Evolutionary conservation across 768 basidiomycete genomes (phyloP).

Genomic region (Panus rudis): DNA sequence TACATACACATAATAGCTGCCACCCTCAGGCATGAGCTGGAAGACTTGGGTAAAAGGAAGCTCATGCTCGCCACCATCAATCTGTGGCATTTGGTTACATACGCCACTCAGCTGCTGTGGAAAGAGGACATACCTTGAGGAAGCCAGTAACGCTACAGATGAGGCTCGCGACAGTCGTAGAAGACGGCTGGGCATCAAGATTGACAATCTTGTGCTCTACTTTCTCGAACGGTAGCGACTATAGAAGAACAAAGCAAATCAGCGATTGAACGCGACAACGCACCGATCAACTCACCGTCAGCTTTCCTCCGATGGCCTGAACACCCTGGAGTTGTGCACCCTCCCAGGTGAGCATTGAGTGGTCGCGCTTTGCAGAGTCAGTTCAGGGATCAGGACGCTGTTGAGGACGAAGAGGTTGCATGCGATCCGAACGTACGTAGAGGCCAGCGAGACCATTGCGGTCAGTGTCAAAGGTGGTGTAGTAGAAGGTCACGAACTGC

Average conservation of each 20-base stretch:
- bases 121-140: conserved; percentile 49
- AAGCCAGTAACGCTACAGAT: conserved; percentile 88
- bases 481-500: conserved; percentile 82
- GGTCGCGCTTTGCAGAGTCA: conserved; percentile 46
- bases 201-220: conserved; percentile 80
- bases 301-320: conserved; percentile 57
- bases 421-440: conserved; percentile 56
- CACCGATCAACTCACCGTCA: conserved; percentile 43
- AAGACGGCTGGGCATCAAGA: conserved; percentile 83
- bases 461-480: conserved; percentile 63
- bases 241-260: not conserved
- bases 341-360: conserved; percentile 88
- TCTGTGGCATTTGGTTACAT: conserved; percentile 33
- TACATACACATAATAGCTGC: conserved; percentile 79
- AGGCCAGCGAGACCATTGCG: conserved; percentile 50
- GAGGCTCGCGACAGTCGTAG: conserved; percentile 44
- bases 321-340: conserved; percentile 49
- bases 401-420: conserved; percentile 4
- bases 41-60: conserved; percentile 90
- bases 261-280: not conserved
- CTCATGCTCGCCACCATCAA: conserved; percentile 76
- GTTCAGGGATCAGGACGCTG: not conserved
- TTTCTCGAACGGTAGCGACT: conserved; percentile 72
- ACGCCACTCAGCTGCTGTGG: no score
- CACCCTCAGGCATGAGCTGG: conserved; percentile 75